Evolutionary conservation across 768 basidiomycete genomes (phyloP).

Genomic region (Calvatia gigantea): DNA sequence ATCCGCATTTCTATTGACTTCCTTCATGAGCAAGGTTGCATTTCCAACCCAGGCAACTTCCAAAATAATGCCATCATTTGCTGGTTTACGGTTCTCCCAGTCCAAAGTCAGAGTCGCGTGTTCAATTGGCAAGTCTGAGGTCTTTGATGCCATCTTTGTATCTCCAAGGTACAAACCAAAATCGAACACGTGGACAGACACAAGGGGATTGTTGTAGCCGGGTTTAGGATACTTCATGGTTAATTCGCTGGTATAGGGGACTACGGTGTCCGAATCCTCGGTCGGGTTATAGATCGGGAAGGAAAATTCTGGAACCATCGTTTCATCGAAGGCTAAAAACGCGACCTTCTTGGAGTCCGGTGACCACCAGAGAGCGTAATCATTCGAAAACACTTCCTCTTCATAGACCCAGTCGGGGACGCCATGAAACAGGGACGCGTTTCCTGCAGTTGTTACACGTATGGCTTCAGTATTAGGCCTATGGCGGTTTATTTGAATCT

Average conservation of each 20-base stretch:
- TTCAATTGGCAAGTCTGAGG: conserved; percentile 27
- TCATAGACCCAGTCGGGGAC: conserved; percentile 98
- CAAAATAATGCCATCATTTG: conserved; percentile 65
- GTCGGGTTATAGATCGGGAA: conserved; percentile 94
- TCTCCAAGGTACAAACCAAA: conserved; percentile 48
- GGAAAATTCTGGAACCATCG: conserved; percentile 77
- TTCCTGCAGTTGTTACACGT: conserved; percentile 79
- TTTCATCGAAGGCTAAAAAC: conserved; percentile 87
- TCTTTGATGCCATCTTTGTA: conserved; percentile 5
- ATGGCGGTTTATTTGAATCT: conserved; percentile 3
- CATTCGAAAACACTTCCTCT: conserved; percentile 76
- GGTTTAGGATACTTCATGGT: conserved; percentile 84
- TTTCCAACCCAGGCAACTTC: conserved; percentile 90
- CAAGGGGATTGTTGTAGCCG: conserved; percentile 85
- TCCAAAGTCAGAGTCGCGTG: conserved; percentile 53
- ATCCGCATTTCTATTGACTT: conserved; percentile 81
- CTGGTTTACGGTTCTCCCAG: conserved; percentile 60
- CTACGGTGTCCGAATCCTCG: conserved; percentile 58
- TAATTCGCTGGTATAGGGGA: conserved; percentile 78
- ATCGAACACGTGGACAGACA: conserved; percentile 81
- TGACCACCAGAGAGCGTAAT: conserved; percentile 89
- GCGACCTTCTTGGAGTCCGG: conserved; percentile 75
- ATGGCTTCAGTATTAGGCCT: conserved; percentile 47
- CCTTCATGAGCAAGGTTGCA: conserved; percentile 73
- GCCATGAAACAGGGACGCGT: conserved; percentile 85